Evolutionary conservation across 192 early-diverging fungal genomes (phyloP).

Genomic region (Phycomyces nitens): DNA sequence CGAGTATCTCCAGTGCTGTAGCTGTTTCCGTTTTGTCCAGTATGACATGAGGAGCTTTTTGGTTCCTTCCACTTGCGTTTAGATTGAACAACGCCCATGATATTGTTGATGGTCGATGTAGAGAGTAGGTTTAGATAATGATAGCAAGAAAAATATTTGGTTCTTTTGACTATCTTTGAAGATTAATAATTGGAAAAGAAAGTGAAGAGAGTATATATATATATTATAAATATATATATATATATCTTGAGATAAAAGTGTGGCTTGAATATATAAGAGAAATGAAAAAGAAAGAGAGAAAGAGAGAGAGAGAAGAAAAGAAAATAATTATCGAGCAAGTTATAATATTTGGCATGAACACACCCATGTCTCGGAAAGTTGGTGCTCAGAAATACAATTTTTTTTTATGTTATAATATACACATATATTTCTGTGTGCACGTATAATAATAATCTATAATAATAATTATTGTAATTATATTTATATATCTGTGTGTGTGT

Average conservation of each 20-base stretch:
- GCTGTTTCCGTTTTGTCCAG: background rate
- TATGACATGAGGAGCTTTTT: background rate
- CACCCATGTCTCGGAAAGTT: background rate
- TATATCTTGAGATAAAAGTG: background rate
- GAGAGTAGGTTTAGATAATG: background rate
- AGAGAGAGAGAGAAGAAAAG: background rate
- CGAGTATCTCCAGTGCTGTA: background rate
- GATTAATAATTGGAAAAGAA: too few relatives aligned
- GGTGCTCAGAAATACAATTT: too few relatives aligned
- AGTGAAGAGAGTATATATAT: too few relatives aligned
- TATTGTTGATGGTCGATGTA: background rate
- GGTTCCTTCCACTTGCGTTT: constrained; percentile 1
- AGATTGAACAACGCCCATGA: constrained; percentile 11
- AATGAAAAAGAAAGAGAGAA: background rate
- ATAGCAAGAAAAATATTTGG: too few relatives aligned
- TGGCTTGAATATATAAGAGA: background rate
- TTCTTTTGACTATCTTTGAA: too few relatives aligned
- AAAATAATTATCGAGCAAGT: background rate
- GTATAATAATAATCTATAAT: too few relatives aligned
- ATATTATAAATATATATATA: too few relatives aligned
- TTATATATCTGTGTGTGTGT: too few relatives aligned
- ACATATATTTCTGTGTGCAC: too few relatives aligned
- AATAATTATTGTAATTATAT: too few relatives aligned
- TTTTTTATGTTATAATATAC: too few relatives aligned
- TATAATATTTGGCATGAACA: background rate